Percentiles rank a stretch among this genome's conserved stretches.
phyloP scores from a whole-genome alignment of 495 filamentous ascomycete species.

The Penicillium samsonianum region DNA sequence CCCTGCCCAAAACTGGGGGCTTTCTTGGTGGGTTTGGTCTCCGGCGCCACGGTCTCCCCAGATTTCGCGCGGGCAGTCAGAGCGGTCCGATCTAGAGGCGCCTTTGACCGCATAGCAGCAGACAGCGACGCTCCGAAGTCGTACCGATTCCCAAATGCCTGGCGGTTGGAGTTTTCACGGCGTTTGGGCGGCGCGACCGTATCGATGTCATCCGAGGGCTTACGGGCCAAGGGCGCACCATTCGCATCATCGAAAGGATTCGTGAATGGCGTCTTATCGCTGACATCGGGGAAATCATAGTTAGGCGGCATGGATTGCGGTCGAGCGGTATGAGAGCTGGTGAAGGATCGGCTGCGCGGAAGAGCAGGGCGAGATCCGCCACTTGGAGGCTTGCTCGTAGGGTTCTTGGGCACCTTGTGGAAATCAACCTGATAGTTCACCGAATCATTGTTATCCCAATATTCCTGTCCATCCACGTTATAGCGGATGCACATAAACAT shows the following conservation, averaged over 20 bases:
- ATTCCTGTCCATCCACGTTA: slow-evolving; percentile 78
- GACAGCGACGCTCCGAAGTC: slow-evolving; percentile 88
- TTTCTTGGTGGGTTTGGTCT: slow-evolving; percentile 19
- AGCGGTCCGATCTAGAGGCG: slow-evolving; percentile 57
- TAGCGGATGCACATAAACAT: slow-evolving; percentile 92
- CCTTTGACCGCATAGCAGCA: slow-evolving; percentile 68
- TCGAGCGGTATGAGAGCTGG: slow-evolving; percentile 44
- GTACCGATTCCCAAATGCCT: slow-evolving; percentile 88
- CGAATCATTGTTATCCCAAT: slow-evolving; percentile 90
- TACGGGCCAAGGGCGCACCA: slow-evolving; percentile 44
- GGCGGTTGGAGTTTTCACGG: slow-evolving; percentile 61
- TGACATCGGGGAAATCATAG: slow-evolving; percentile 67
- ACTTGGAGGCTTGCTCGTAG: slow-evolving; percentile 46
- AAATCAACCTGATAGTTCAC: slow-evolving; percentile 94
- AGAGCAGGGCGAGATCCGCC: slow-evolving; percentile 61
- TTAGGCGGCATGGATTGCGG: slow-evolving; percentile 64
- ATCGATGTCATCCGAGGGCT: slow-evolving; percentile 36
- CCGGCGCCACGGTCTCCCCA: slow-evolving; percentile 9
- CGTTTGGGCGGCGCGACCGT: slow-evolving; percentile 49
- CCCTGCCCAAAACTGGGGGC: slow-evolving; percentile 14
- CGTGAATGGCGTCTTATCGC: slow-evolving; percentile 57
- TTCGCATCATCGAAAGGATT: slow-evolving; percentile 57
- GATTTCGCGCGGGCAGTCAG: slow-evolving; percentile 43
- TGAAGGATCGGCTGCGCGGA: slow-evolving; percentile 70
- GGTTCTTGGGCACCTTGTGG: slow-evolving; percentile 67